Evolutionary conservation across 2,329 filamentous ascomycete genomes (phyloP).

Genomic region (Trichoderma afroharzianum): DNA sequence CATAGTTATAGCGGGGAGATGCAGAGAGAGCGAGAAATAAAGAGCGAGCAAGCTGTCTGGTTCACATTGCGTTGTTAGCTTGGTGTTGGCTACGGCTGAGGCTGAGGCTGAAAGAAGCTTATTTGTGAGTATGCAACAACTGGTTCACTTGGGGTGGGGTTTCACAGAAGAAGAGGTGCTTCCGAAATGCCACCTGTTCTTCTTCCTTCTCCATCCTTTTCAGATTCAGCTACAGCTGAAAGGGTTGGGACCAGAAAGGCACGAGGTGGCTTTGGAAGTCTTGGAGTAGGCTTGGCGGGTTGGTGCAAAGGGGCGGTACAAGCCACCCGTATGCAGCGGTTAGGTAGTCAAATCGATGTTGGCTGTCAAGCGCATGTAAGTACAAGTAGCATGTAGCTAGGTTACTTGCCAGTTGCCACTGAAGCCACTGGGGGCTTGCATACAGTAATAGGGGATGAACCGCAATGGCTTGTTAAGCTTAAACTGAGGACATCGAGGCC

Average conservation of each 20-base stretch:
- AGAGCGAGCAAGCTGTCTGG: not conserved
- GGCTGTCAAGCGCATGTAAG: not conserved
- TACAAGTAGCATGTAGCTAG: not conserved
- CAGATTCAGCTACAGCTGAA: not conserved
- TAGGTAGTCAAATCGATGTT: not conserved
- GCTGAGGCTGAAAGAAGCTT: slow-evolving; percentile 2
- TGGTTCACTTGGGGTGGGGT: not conserved
- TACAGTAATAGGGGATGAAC: not conserved
- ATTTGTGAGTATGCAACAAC: not conserved
- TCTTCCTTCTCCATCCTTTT: not conserved
- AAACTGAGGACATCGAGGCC: not conserved
- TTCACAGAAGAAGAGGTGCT: not conserved
- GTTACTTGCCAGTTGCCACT: not conserved
- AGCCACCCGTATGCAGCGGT: not conserved
- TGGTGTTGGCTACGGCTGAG: not conserved
- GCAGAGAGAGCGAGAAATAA: not conserved
- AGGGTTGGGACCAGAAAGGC: not conserved
- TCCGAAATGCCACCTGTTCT: not conserved
- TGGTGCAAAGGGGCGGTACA: not conserved
- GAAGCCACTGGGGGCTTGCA: not conserved
- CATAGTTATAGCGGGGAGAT: not conserved
- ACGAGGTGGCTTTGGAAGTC: not conserved
- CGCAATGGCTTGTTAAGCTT: not conserved
- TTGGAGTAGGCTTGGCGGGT: not conserved
- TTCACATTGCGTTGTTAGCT: not conserved